phyloP scores from a whole-genome alignment of 1,284 basidiomycete genomes.

The Anthracocystis panici-leucophaei region DNA sequence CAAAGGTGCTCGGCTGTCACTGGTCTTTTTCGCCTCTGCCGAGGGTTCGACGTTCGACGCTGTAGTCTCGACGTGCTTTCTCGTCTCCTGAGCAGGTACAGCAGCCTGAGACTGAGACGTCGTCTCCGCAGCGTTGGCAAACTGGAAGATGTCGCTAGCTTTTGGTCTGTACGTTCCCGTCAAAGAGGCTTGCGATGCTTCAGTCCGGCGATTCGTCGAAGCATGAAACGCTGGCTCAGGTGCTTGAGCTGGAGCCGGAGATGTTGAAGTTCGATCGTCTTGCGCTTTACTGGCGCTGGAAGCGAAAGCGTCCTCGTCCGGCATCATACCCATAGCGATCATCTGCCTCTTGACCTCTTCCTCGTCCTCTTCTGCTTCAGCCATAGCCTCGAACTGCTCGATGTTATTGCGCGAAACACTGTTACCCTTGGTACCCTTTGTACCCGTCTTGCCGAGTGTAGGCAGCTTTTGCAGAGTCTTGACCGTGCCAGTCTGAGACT shows the following conservation, averaged over 20 bases:
- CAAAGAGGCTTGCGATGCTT: conserved; percentile 29
- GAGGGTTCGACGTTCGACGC: conserved; percentile 2
- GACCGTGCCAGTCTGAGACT: conserved; percentile 60
- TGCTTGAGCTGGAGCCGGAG: not conserved
- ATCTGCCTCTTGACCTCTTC: conserved; percentile 55
- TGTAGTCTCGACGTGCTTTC: not conserved
- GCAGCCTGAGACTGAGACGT: not conserved
- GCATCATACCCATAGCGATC: conserved; percentile 53
- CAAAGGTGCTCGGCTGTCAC: conserved; percentile 1
- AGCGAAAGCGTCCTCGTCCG: conserved; percentile 48
- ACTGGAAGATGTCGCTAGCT: conserved; percentile 56
- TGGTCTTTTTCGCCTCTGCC: conserved; percentile 1
- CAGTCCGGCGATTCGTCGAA: conserved; percentile 17
- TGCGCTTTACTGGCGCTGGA: conserved; percentile 1
- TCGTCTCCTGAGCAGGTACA: not conserved
- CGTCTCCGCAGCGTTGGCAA: not conserved
- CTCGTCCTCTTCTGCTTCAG: conserved; percentile 52
- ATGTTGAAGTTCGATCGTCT: not conserved
- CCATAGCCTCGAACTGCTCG: conserved; percentile 59
- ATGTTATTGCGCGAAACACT: conserved; percentile 56
- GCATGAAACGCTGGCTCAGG: conserved; percentile 3
- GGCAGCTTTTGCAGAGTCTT: conserved; percentile 48
- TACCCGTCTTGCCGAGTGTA: conserved; percentile 43
- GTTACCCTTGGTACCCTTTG: conserved; percentile 29
- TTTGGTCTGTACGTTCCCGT: conserved; percentile 26